Conservation (phyloP, 768 basidiomycete species). For the Naematelia aurantialba region DNA sequence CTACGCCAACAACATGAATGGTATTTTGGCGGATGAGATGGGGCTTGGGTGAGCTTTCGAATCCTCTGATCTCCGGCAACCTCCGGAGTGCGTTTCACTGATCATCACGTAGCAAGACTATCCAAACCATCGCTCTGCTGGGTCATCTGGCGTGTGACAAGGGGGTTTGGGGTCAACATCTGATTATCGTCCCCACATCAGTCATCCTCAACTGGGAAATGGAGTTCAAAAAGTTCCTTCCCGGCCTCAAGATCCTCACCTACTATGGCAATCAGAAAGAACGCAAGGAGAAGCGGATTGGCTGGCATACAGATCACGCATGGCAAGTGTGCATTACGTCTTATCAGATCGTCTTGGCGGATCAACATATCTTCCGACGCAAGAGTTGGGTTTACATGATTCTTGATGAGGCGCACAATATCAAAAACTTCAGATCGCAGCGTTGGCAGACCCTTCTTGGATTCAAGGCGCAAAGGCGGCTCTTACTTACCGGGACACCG, state of each 20-base stretch:
- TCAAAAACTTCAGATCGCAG: constrained; percentile 93
- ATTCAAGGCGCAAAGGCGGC: constrained; percentile 57
- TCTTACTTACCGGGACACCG: constrained; percentile 50
- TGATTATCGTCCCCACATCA: constrained; percentile 53
- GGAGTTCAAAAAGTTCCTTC: constrained; percentile 54
- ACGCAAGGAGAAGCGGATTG: constrained; percentile 80
- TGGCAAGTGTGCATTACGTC: constrained; percentile 96
- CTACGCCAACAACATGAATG: constrained; percentile 53
- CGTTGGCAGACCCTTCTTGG: constrained; percentile 87
- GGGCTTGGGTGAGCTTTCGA: constrained; percentile 69
- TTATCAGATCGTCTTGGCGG: constrained; percentile 85
- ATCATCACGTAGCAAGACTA: constrained; percentile 49
- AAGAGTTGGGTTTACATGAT: constrained; percentile 96
- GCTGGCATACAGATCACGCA: constrained; percentile 81
- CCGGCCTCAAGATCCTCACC: constrained; percentile 51
- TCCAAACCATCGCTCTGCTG: constrained; percentile 52
- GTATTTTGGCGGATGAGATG: constrained; percentile 78
- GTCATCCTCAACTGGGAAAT: constrained; percentile 54
- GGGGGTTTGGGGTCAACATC: constrained; percentile 52
- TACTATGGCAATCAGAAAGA: constrained; percentile 66
- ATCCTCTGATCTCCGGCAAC: background rate
- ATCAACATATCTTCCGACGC: constrained; percentile 85
- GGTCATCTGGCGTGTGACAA: constrained; percentile 52
- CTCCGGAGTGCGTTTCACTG: background rate
- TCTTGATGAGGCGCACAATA: constrained; percentile 94